phyloP scores from a whole-genome alignment of 805 yeast genomes.

The Citeromyces nyonsensis region DNA sequence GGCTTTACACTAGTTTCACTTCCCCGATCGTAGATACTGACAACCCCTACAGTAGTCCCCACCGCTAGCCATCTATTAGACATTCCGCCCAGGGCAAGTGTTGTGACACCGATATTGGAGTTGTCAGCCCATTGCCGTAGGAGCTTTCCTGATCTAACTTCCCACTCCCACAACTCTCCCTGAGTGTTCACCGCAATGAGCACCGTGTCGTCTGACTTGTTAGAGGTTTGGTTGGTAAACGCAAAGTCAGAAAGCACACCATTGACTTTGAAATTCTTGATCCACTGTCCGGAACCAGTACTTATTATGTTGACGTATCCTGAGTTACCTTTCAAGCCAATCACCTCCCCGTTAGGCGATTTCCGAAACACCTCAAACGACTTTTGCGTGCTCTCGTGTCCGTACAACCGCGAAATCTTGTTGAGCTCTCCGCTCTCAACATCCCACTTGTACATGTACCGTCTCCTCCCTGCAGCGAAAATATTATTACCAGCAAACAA shows the following conservation, averaged over 20 bases:
- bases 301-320: constrained; percentile 86
- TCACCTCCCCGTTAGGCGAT: constrained; percentile 54
- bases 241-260: constrained; percentile 76
- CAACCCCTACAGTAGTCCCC: constrained; percentile 83
- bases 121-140: constrained; percentile 70
- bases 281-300: constrained; percentile 73
- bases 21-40: constrained; percentile 62
- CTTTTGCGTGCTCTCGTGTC: constrained; percentile 74
- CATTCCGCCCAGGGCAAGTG: constrained; percentile 54
- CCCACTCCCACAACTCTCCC: constrained; percentile 89
- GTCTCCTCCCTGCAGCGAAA: constrained; percentile 82
- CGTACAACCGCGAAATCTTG: constrained; percentile 79
- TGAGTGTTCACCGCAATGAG: constrained; percentile 48
- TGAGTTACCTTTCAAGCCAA: constrained; percentile 68
- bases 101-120: constrained; percentile 75
- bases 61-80: constrained; percentile 73
- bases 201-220: constrained; percentile 20
- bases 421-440: constrained; percentile 46
- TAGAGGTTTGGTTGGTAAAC: constrained; percentile 27
- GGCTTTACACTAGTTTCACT: constrained; percentile 25
- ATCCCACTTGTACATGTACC: constrained; percentile 89
- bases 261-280: constrained; percentile 77
- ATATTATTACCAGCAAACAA: constrained; percentile 39
- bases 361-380: constrained; percentile 78
- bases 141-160: constrained; percentile 31